These are phyloP conservation scores for Beauveria pseudobassiana DNA, from an alignment of 2,329 filamentous ascomycete genomes.

Conservation along the genomic window DNA sequence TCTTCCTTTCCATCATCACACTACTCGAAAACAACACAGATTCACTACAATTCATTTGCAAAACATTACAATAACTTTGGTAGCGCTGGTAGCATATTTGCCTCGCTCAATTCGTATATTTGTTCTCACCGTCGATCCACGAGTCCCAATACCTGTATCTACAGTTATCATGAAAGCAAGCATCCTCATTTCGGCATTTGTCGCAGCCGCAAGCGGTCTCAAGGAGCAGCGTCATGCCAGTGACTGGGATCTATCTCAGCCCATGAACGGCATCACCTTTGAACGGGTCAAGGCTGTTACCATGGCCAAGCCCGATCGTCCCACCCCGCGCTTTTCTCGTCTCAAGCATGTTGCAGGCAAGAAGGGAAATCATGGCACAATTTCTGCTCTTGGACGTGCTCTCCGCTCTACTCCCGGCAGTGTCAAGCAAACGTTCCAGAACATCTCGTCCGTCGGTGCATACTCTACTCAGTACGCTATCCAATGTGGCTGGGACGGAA, in stretches of 20 bases:
- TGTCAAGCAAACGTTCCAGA: slow-evolving; percentile 24
- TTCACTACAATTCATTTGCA: slow-evolving; percentile 6
- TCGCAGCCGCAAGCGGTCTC: neutral
- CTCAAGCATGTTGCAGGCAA: slow-evolving; percentile 24
- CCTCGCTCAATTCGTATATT: slow-evolving; percentile 5
- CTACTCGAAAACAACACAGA: neutral
- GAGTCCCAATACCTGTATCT: neutral
- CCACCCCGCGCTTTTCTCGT: slow-evolving; percentile 24
- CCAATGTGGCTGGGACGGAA: slow-evolving; percentile 32
- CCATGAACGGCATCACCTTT: slow-evolving; percentile 32
- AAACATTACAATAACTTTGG: slow-evolving; percentile 7
- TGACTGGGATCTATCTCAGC: slow-evolving; percentile 26
- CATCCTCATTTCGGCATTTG: slow-evolving; percentile 1
- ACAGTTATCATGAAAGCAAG: slow-evolving; percentile 1
- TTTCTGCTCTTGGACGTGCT: slow-evolving; percentile 22
- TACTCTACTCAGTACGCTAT: slow-evolving; percentile 37
- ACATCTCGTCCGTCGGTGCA: slow-evolving; percentile 29
- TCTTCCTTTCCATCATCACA: neutral
- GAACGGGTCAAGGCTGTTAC: slow-evolving; percentile 24
- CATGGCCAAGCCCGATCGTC: slow-evolving; percentile 21
- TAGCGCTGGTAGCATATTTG: slow-evolving; percentile 2
- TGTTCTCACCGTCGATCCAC: neutral
- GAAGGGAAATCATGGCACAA: slow-evolving; percentile 19
- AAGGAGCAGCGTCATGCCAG: slow-evolving; percentile 10
- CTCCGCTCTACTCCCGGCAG: slow-evolving; percentile 14